These are phyloP conservation scores for Rhexocercosporidium sp. DNA, from an alignment of 2,329 filamentous ascomycete species.

Conservation along the genomic window DNA sequence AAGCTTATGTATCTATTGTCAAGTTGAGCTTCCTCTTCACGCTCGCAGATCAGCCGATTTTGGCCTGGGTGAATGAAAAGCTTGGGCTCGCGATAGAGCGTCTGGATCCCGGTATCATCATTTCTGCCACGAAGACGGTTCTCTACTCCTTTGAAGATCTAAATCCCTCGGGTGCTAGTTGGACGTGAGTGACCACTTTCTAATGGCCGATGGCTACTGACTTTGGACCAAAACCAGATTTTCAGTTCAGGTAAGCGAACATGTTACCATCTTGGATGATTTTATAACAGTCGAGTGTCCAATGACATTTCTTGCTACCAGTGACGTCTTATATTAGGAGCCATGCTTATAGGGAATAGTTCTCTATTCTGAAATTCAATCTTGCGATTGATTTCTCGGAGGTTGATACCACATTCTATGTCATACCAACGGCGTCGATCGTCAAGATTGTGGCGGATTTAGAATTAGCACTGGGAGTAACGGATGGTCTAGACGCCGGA, in stretches of 20 bases:
- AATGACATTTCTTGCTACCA: too few relatives aligned
- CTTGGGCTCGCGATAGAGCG: not conserved
- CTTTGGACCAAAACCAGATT: not conserved
- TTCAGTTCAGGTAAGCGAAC: conserved; percentile 1
- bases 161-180: not conserved
- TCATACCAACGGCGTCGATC: conserved; percentile 1
- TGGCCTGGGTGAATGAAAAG: conserved; percentile 1
- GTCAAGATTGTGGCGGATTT: too few relatives aligned
- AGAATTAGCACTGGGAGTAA: too few relatives aligned
- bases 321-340: too few relatives aligned
- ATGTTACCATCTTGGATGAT: too few relatives aligned
- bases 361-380: not conserved
- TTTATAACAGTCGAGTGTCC: too few relatives aligned
- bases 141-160: not conserved
- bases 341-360: too few relatives aligned
- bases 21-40: conserved; percentile 3
- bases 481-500: too few relatives aligned
- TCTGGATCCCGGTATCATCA: not conserved
- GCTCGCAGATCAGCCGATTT: not conserved
- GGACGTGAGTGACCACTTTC: not conserved
- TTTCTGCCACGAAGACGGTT: not conserved
- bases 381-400: conserved; percentile 10
- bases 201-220: not conserved
- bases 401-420: not conserved
- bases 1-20: not conserved